These are phyloP conservation scores for Zymoseptoria tritici DNA, from an alignment of 2,329 filamentous ascomycete species.

Conservation along the genomic window DNA sequence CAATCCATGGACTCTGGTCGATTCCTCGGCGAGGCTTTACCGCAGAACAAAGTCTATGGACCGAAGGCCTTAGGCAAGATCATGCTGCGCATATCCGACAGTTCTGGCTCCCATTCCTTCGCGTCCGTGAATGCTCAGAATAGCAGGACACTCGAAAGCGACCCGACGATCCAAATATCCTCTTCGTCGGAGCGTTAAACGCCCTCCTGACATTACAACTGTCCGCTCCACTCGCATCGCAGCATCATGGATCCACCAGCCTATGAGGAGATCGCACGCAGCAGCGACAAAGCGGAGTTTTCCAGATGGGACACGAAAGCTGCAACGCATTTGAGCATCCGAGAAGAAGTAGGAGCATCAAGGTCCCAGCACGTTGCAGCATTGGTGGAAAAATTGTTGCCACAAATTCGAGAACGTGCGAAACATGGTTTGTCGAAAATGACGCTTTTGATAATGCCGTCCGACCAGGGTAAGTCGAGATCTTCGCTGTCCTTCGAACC, in stretches of 20 bases:
- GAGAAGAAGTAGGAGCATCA: slow-evolving; percentile 24
- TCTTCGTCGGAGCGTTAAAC: neutral
- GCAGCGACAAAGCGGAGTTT: slow-evolving; percentile 1
- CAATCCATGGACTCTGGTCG: neutral
- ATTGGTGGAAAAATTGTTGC: slow-evolving; percentile 20
- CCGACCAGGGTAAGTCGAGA: slow-evolving; percentile 24
- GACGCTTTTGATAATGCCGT: slow-evolving; percentile 26
- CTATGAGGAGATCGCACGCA: slow-evolving; percentile 22
- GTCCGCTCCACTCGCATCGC: neutral
- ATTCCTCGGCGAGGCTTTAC: neutral
- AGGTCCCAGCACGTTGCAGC: slow-evolving; percentile 27
- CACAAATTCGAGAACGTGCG: slow-evolving; percentile 21
- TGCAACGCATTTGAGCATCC: slow-evolving; percentile 20
- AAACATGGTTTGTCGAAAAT: slow-evolving; percentile 23
- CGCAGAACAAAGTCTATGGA: neutral
- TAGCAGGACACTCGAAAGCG: neutral
- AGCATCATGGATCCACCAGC: slow-evolving; percentile 23
- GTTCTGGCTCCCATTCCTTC: neutral
- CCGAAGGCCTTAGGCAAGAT: neutral
- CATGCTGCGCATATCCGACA: neutral
- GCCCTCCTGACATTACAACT: neutral
- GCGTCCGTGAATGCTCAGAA: neutral
- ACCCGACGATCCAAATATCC: neutral
- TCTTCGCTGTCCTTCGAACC: neutral
- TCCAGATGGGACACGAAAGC: slow-evolving; percentile 11